Percentiles rank a stretch among this genome's conserved stretches.
Evolutionary conservation across 2,329 filamentous ascomycete species (phyloP).

Genomic region (Trichoderma sp.): DNA sequence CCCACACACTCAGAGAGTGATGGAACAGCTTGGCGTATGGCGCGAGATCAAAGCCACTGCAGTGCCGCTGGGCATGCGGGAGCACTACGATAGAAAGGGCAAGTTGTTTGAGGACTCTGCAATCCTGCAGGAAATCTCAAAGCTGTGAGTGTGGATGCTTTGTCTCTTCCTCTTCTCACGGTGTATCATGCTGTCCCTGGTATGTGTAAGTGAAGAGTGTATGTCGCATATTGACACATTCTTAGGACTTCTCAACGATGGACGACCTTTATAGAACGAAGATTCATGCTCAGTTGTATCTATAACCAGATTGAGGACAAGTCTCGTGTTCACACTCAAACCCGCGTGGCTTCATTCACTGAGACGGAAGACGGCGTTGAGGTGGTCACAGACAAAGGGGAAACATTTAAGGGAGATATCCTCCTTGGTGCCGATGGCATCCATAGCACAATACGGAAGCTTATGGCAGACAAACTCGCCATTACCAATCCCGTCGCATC

Average conservation of each 20-base stretch:
- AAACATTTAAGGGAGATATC: conserved; percentile 37
- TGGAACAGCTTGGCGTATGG: conserved; percentile 38
- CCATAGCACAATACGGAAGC: conserved; percentile 35
- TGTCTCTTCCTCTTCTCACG: neutral
- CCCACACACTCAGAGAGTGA: conserved; percentile 33
- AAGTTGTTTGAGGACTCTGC: conserved; percentile 7
- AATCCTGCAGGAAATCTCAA: conserved; percentile 8
- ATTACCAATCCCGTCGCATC: neutral
- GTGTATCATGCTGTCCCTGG: neutral
- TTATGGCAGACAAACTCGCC: conserved; percentile 9
- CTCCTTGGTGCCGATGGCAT: conserved; percentile 47
- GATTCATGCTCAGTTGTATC: conserved; percentile 14
- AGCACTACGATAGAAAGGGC: conserved; percentile 15
- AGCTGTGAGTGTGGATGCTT: conserved; percentile 3
- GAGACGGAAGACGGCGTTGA: conserved; percentile 31
- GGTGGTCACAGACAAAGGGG: conserved; percentile 37
- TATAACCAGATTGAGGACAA: conserved; percentile 17
- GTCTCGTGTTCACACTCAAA: conserved; percentile 1
- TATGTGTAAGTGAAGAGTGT: neutral
- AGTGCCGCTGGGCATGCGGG: neutral
- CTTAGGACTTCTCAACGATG: conserved; percentile 8
- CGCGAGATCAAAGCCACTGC: neutral
- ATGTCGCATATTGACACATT: neutral
- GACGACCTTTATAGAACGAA: conserved; percentile 16
- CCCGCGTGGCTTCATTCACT: conserved; percentile 8